These are phyloP conservation scores for Penicillium lividum DNA, from an alignment of 495 filamentous ascomycete species.

Conservation along the genomic window DNA sequence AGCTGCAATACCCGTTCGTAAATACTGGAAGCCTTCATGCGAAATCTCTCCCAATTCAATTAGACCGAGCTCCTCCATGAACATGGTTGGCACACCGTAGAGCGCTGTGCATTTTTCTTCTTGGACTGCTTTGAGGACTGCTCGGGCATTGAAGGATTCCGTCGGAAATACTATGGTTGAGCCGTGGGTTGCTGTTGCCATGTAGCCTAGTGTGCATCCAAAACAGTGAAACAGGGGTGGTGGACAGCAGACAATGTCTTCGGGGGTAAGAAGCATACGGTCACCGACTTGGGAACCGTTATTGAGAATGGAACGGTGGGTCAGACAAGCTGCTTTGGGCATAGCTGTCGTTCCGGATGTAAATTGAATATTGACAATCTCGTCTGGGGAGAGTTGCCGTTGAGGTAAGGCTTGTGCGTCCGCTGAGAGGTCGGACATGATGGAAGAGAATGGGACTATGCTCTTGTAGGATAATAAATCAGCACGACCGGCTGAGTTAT, in stretches of 20 bases:
- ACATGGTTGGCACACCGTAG: constrained; percentile 97
- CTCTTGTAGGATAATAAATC: constrained; percentile 46
- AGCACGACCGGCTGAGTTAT: constrained; percentile 72
- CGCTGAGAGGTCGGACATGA: constrained; percentile 48
- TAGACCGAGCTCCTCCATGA: constrained; percentile 80
- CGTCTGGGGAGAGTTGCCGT: constrained; percentile 58
- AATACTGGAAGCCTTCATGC: constrained; percentile 61
- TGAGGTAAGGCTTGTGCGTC: constrained; percentile 44
- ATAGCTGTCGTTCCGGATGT: constrained; percentile 88
- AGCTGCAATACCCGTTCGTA: constrained; percentile 90
- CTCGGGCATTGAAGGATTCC: constrained; percentile 82
- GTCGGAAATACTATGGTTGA: constrained; percentile 81
- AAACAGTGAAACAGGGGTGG: constrained; percentile 95
- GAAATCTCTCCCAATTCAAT: constrained; percentile 57
- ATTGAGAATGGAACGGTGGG: constrained; percentile 83
- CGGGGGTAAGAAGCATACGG: constrained; percentile 72
- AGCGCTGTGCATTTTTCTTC: constrained; percentile 80
- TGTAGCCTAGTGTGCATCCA: constrained; percentile 86
- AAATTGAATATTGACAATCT: constrained; percentile 94
- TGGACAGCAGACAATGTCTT: constrained; percentile 79
- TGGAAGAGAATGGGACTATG: constrained; percentile 53
- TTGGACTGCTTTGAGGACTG: constrained; percentile 68
- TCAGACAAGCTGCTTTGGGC: constrained; percentile 91
- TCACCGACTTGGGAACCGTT: constrained; percentile 82
- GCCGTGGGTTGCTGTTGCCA: constrained; percentile 90